Evolutionary conservation across 495 filamentous ascomycete species (phyloP).

Genomic region (Lepraria neglecta): DNA sequence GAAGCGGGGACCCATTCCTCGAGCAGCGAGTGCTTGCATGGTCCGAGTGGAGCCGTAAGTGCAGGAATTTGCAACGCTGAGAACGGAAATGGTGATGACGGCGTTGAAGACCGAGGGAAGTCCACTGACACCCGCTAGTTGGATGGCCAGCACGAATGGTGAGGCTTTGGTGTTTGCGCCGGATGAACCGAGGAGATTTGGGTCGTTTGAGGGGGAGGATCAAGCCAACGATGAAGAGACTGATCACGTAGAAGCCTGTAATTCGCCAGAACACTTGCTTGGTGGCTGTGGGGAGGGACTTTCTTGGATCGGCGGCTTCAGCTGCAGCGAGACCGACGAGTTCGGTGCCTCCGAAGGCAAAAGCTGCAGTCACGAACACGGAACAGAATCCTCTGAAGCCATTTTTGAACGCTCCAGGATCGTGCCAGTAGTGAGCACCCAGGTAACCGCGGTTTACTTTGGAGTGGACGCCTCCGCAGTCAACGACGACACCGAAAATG

Average conservation of each 20-base stretch:
- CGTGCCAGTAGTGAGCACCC: slow-evolving; percentile 58
- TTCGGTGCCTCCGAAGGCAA: slow-evolving; percentile 68
- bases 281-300: slow-evolving; percentile 57
- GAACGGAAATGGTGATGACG: slow-evolving; percentile 63
- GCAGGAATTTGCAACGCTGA: slow-evolving; percentile 59
- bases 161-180: slow-evolving; percentile 54
- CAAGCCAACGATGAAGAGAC: slow-evolving; percentile 66
- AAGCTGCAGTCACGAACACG: slow-evolving; percentile 69
- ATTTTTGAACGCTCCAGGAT: slow-evolving; percentile 66
- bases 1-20: slow-evolving; percentile 53
- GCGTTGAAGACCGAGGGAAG: slow-evolving; percentile 69
- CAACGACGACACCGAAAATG: slow-evolving; percentile 62
- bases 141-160: slow-evolving; percentile 67
- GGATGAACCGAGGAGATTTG: slow-evolving; percentile 40
- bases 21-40: slow-evolving; percentile 52
- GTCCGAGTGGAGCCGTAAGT: slow-evolving; percentile 59
- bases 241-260: slow-evolving; percentile 66
- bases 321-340: slow-evolving; percentile 68
- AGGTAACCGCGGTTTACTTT: slow-evolving; percentile 45
- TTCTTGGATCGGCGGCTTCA: slow-evolving; percentile 58
- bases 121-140: slow-evolving; percentile 57
- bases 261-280: slow-evolving; percentile 77
- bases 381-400: slow-evolving; percentile 67
- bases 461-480: slow-evolving; percentile 57
- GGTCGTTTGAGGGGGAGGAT: slow-evolving; percentile 54